Evolutionary conservation across 805 yeast genomes (phyloP).

Genomic region (Candida nonsorbophila): DNA sequence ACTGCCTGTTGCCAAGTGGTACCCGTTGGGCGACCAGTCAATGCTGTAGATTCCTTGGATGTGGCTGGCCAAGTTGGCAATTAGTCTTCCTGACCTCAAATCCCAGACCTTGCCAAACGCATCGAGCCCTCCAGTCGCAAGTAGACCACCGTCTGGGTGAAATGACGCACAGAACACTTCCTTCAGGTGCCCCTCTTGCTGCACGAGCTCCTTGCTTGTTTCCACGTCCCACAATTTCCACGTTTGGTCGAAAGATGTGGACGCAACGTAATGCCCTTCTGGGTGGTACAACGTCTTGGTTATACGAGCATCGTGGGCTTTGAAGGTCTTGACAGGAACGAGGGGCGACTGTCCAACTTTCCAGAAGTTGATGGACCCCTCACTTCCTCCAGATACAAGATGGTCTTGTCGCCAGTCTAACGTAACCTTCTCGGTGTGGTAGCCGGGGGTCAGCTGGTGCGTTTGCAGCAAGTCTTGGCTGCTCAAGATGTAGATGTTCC

Average conservation of each 20-base stretch:
- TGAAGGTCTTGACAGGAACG: conserved; percentile 13
- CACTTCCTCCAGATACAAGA: conserved; percentile 33
- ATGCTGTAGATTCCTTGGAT: conserved; percentile 62
- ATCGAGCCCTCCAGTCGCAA: conserved; percentile 77
- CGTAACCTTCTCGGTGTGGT: conserved; percentile 62
- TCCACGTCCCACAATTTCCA: conserved; percentile 85
- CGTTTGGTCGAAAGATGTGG: conserved; percentile 78
- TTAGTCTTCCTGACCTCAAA: conserved; percentile 65
- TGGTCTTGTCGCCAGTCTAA: conserved; percentile 50
- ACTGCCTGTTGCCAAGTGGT: conserved; percentile 74
- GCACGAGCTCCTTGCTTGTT: conserved; percentile 37
- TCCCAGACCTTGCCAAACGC: conserved; percentile 79
- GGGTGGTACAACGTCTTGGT: conserved; percentile 66
- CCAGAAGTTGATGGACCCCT: conserved; percentile 33
- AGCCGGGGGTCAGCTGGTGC: conserved; percentile 24
- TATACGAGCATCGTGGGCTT: conserved; percentile 48
- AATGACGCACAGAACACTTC: conserved; percentile 59
- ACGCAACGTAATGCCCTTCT: conserved; percentile 45
- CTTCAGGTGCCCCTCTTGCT: conserved; percentile 84
- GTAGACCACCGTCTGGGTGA: conserved; percentile 73
- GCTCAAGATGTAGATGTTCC: conserved; percentile 52
- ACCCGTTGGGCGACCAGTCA: conserved; percentile 76
- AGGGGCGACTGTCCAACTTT: conserved; percentile 4
- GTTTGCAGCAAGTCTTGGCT: conserved; percentile 27
- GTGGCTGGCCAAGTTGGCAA: conserved; percentile 61